These are phyloP conservation scores for Litchi chinensis DNA, from an alignment of 345 rosid species.

Conservation along the genomic window DNA sequence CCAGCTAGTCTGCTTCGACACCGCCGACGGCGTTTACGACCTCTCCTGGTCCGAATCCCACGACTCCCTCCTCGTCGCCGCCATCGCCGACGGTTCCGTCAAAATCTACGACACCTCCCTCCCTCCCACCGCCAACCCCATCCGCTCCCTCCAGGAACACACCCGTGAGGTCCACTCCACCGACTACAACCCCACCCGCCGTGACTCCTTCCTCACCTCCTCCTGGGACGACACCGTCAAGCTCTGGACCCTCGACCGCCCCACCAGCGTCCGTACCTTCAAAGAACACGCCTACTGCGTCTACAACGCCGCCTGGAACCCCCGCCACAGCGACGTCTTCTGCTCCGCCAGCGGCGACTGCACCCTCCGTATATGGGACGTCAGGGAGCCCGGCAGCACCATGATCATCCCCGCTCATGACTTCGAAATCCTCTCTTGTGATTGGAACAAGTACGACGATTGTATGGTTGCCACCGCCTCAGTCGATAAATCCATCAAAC, in stretches of 20 bases:
- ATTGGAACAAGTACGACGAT: constrained; percentile 96
- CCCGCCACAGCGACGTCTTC: constrained; percentile 85
- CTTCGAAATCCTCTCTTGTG: constrained; percentile 73
- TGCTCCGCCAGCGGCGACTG: constrained; percentile 95
- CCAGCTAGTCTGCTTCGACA: constrained; percentile 66
- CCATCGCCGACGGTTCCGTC: constrained; percentile 81
- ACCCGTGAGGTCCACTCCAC: constrained; percentile 86
- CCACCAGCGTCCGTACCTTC: constrained; percentile 77
- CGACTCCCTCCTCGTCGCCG: constrained; percentile 84
- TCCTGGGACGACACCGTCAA: constrained; percentile 93
- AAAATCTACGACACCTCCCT: constrained; percentile 81
- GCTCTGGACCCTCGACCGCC: constrained; percentile 94
- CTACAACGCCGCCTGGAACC: constrained; percentile 82
- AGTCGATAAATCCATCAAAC: constrained; percentile 71
- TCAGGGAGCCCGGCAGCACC: constrained; percentile 84
- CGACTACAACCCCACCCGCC: constrained; percentile 89
- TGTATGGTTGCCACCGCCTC: constrained; percentile 78
- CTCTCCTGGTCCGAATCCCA: constrained; percentile 94
- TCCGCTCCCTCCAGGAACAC: constrained; percentile 84
- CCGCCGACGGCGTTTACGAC: constrained; percentile 90
- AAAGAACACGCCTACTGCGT: constrained; percentile 92
- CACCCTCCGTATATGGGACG: constrained; percentile 84
- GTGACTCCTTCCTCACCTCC: constrained; percentile 84
- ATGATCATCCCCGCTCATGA: constrained; percentile 93
- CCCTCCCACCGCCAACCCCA: constrained; percentile 72